phyloP scores from a whole-genome alignment of 805 yeast species.

The Hanseniaspora jakobsenii region DNA sequence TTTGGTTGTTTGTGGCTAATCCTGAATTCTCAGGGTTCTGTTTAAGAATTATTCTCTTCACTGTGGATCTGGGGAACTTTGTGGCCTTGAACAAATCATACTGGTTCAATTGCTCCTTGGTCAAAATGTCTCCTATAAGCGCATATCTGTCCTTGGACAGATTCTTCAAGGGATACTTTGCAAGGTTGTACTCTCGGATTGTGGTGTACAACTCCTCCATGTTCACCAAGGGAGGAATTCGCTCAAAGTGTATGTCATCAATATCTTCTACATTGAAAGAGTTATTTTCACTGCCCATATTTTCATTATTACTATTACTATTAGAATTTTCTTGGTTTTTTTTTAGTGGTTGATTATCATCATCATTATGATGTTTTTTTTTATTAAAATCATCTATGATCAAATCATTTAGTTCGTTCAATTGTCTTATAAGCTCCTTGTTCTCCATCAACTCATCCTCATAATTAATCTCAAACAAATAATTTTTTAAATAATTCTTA shows the following conservation, averaged over 20 bases:
- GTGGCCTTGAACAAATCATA: conserved; percentile 13
- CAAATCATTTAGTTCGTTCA: conserved; percentile 2
- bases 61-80: conserved; percentile 13
- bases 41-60: conserved; percentile 8
- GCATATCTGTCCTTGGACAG: conserved; percentile 9
- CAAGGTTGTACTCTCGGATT: conserved; percentile 8
- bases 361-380: too few species aligned
- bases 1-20: conserved; percentile 12
- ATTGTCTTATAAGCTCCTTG: neutral
- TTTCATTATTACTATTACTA: too few species aligned
- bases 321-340: too few species aligned
- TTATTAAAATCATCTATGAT: neutral
- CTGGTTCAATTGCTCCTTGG: conserved; percentile 6
- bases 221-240: conserved; percentile 5
- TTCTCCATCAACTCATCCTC: neutral
- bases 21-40: conserved; percentile 11
- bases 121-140: conserved; percentile 6
- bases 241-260: neutral
- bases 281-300: too few species aligned
- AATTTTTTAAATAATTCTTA: conserved; percentile 1
- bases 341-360: neutral
- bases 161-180: conserved; percentile 6
- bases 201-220: conserved; percentile 9
- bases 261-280: neutral
- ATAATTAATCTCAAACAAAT: conserved; percentile 2